Conservation (phyloP, 805 yeast species). For the Ogataea ganodermae region DNA sequence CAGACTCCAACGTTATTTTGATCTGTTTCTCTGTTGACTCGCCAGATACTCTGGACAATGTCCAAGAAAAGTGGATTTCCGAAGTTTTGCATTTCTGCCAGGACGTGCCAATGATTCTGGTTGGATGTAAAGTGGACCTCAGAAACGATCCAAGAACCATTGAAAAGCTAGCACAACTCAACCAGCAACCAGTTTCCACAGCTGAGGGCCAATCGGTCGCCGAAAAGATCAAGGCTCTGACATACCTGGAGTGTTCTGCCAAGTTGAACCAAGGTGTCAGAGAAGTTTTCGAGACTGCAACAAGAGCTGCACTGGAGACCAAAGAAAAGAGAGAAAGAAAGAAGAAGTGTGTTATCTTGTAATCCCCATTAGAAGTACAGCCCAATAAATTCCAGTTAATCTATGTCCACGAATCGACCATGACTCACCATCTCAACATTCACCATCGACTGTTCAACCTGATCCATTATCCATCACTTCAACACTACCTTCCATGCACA, state of each 20-base stretch:
- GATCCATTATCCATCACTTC: too few relatives aligned
- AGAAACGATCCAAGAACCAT: slow-evolving; percentile 80
- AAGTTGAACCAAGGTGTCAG: slow-evolving; percentile 88
- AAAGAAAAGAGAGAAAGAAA: slow-evolving; percentile 57
- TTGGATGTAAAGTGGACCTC: slow-evolving; percentile 89
- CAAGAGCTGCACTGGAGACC: slow-evolving; percentile 82
- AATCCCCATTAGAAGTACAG: slow-evolving; percentile 18
- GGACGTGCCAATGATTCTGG: slow-evolving; percentile 88
- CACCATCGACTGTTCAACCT: background rate
- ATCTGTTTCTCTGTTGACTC: slow-evolving; percentile 90
- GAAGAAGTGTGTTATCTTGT: slow-evolving; percentile 73
- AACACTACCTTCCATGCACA: slow-evolving; percentile 2
- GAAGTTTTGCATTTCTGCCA: slow-evolving; percentile 94
- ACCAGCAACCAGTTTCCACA: slow-evolving; percentile 77
- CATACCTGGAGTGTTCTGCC: slow-evolving; percentile 91
- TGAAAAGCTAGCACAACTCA: slow-evolving; percentile 70
- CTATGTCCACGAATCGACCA: slow-evolving; percentile 4
- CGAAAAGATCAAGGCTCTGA: slow-evolving; percentile 82
- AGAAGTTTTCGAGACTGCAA: slow-evolving; percentile 90
- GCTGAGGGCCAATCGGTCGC: slow-evolving; percentile 88
- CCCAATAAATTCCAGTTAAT: slow-evolving; percentile 9
- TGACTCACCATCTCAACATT: background rate
- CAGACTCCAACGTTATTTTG: slow-evolving; percentile 88
- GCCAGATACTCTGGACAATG: slow-evolving; percentile 91
- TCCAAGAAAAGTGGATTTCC: slow-evolving; percentile 93